These are phyloP conservation scores for Guadua angustifolia DNA, from an alignment of 176 grass and related monocot species.

Conservation along the genomic window DNA sequence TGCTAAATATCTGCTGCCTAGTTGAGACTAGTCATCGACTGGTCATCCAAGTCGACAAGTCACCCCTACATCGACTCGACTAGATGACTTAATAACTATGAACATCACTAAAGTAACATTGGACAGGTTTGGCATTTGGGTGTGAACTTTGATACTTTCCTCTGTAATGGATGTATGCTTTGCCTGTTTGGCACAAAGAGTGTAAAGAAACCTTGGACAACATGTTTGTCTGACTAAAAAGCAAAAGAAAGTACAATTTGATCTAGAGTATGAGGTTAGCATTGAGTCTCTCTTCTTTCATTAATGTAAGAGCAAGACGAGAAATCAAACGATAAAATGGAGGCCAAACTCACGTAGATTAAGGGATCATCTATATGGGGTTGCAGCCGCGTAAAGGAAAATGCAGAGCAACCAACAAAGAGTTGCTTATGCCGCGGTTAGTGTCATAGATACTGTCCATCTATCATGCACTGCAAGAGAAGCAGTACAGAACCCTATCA, in stretches of 20 bases:
- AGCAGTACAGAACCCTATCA: not conserved
- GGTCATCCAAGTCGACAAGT: too few species aligned
- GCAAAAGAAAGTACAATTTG: not conserved
- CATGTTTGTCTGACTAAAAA: not conserved
- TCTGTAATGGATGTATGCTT: not conserved
- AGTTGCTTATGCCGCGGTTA: not conserved
- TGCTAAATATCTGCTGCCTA: too few species aligned
- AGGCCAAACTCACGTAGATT: too few species aligned
- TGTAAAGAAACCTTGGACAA: constrained; percentile 2
- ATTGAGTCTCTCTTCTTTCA: not conserved
- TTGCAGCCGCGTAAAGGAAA: not conserved
- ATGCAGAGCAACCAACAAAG: not conserved
- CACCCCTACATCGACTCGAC: too few species aligned
- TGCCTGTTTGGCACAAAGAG: not conserved
- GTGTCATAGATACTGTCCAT: not conserved
- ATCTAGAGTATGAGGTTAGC: not conserved
- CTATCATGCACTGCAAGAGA: too few species aligned
- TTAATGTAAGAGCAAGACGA: not conserved
- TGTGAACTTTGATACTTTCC: not conserved
- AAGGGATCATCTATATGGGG: not conserved
- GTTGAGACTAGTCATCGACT: too few species aligned
- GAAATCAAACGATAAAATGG: not conserved
- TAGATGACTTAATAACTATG: too few species aligned
- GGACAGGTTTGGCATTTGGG: not conserved
- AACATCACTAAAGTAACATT: too few species aligned